Base-by-base conservation (phyloP, 2,329 filamentous ascomycete species). In the Phyllosticta citriasiana region DNA sequence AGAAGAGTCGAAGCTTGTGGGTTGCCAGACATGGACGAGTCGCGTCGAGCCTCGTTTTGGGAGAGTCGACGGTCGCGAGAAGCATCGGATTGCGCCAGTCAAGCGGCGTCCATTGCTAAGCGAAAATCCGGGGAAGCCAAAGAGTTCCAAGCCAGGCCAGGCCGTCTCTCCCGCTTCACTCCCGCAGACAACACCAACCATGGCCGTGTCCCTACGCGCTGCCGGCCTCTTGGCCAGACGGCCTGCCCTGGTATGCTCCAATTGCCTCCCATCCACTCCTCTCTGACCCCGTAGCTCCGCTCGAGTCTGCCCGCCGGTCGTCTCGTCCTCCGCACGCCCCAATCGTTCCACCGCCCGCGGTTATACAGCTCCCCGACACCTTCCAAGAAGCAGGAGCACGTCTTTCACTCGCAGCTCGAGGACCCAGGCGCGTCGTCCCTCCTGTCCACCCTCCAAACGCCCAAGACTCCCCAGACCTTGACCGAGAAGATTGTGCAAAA, bases 401-500 rank as follows among this genome's bases (percentile, higher is more conserved):
- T 74, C 62, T 89, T 89, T 68, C 84, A 84, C 62, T 81, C 85
- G 2, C 83, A 88, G 70, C 78, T 84, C 61, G 81, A 87, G 63
- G 82, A 82, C 64, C 73, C 81, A 2, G 69, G 75, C 4, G 77
- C 91, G 16, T 84, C 88, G 67, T 86, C 91, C 63, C 83, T 96
- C 64, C 84, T 95, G 65, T 85, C 88, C 51, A 86, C 89, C 35
- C 82, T 72, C 55, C 69, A 74, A 19, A 71, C 69, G 47, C 67
- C 77, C 27, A 71, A 73, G 25, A 74, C 75, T 2, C 83, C 89
- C 0, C 91, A 96, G 75, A 97, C 89, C 2, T 76, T 96, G 57
- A 94, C 89, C 2, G 92, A 97, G 73, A 96, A 96, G 79, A 96
- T 97, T 63, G 87, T 96, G 0, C 92, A 97, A 73, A 77, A 81